These are phyloP conservation scores for Aspergillus bertholletiae DNA, from an alignment of 495 filamentous ascomycete species.

Conservation along the genomic window DNA sequence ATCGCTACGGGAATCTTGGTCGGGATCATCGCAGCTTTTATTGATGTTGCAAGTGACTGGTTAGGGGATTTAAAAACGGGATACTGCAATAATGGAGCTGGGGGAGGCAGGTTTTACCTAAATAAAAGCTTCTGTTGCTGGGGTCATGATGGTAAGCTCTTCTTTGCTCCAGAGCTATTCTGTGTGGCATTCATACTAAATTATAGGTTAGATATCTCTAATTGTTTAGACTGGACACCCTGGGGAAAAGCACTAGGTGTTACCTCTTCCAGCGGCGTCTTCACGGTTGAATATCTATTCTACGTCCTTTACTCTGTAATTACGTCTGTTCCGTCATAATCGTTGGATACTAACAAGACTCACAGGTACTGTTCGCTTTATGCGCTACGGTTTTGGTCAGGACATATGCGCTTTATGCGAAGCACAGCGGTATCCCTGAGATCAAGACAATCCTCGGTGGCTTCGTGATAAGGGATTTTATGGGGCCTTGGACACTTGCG, in stretches of 20 bases:
- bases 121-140: conserved; percentile 90
- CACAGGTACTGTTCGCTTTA: conserved; percentile 73
- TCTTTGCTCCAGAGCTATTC: background rate
- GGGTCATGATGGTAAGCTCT: conserved; percentile 68
- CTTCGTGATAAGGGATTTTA: conserved; percentile 87
- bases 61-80: conserved; percentile 91
- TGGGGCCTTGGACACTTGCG: conserved; percentile 88
- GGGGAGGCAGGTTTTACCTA: conserved; percentile 83
- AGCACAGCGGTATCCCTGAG: conserved; percentile 95
- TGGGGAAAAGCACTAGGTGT: conserved; percentile 76
- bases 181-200: background rate
- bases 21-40: conserved; percentile 78
- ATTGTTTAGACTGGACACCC: conserved; percentile 79
- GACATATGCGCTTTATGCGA: conserved; percentile 81
- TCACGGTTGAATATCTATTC: conserved; percentile 80
- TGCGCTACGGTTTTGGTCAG: conserved; percentile 78
- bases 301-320: conserved; percentile 76
- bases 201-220: conserved; percentile 51
- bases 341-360: conserved; percentile 17
- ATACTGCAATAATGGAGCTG: conserved; percentile 69
- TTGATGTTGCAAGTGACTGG: conserved; percentile 94
- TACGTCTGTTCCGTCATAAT: conserved; percentile 13
- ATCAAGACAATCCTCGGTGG: conserved; percentile 96
- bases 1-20: conserved; percentile 75
- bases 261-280: conserved; percentile 61